Evolutionary conservation across 768 basidiomycete genomes (phyloP).

Genomic region (Boletus rubropictus): DNA sequence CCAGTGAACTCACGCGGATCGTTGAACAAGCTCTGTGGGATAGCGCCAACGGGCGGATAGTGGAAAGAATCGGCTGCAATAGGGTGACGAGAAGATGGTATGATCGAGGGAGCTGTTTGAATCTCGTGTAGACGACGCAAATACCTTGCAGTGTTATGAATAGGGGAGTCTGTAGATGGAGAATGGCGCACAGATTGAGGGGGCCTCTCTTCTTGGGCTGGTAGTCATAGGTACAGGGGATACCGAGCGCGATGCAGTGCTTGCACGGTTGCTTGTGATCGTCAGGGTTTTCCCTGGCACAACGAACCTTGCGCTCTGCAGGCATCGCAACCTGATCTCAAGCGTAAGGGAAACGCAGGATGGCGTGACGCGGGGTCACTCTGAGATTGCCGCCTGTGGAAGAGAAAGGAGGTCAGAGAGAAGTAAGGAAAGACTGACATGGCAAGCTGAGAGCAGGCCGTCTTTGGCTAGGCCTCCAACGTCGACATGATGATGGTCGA

Average conservation of each 20-base stretch:
- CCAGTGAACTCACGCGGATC: slow-evolving; percentile 34
- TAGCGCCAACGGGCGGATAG: slow-evolving; percentile 37
- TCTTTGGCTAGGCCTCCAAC: too few species aligned
- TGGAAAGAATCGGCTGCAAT: slow-evolving; percentile 66
- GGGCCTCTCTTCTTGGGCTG: slow-evolving; percentile 92
- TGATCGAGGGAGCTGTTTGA: slow-evolving; percentile 34
- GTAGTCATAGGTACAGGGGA: slow-evolving; percentile 87
- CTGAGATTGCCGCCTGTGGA: slow-evolving; percentile 73
- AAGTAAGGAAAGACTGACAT: slow-evolving; percentile 35
- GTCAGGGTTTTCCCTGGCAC: slow-evolving; percentile 73
- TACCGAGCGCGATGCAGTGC: slow-evolving; percentile 76
- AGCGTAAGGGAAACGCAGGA: slow-evolving; percentile 17
- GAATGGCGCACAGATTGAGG: slow-evolving; percentile 69
- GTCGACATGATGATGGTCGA: too few species aligned
- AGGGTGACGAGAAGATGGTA: slow-evolving; percentile 65
- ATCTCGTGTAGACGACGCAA: slow-evolving; percentile 71
- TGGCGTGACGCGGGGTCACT: slow-evolving; percentile 41
- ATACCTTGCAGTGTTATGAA: slow-evolving; percentile 43
- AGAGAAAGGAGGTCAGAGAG: slow-evolving; percentile 21
- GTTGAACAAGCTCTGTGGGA: slow-evolving; percentile 34
- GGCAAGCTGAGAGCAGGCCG: too few species aligned
- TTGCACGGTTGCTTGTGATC: slow-evolving; percentile 79
- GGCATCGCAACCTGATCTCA: slow-evolving; percentile 68
- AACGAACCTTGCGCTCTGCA: slow-evolving; percentile 86
- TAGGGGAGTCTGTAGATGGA: not conserved